Percentiles rank a stretch among this genome's conserved stretches.
These are phyloP conservation scores for Penicillium sp. DNA, from an alignment of 2,329 filamentous ascomycete genomes.

Conservation along the genomic window DNA sequence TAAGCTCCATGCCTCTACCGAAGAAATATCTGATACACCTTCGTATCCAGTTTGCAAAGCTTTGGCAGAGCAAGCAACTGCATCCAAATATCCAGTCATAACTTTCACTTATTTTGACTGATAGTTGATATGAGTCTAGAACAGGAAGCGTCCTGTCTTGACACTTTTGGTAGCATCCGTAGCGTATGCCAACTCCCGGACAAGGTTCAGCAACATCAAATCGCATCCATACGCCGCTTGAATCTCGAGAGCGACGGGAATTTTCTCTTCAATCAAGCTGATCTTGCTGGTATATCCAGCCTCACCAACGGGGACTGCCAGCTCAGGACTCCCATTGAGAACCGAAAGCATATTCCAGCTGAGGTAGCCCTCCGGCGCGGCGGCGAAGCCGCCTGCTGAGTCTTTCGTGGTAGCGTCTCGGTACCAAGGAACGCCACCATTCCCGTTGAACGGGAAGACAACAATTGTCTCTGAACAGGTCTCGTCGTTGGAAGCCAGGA, in stretches of 20 bases:
- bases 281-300: slow-evolving; percentile 27
- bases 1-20: too few relatives aligned
- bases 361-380: background rate
- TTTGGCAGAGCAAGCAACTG: too few relatives aligned
- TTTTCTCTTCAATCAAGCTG: slow-evolving; percentile 50
- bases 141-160: background rate
- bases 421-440: background rate
- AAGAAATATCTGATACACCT: too few relatives aligned
- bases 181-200: slow-evolving; percentile 47
- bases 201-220: slow-evolving; percentile 58
- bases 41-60: too few relatives aligned
- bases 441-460: background rate
- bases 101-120: too few relatives aligned
- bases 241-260: slow-evolving; percentile 62
- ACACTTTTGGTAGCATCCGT: background rate
- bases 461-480: background rate
- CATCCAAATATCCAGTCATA: too few relatives aligned
- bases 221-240: slow-evolving; percentile 64
- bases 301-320: slow-evolving; percentile 33
- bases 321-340: background rate
- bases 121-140: background rate
- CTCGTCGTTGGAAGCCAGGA: background rate
- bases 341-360: background rate
- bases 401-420: background rate
- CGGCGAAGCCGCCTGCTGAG: background rate